phyloP scores from a whole-genome alignment of 306 rosid genomes.

The Sphenostylis stenocarpa region DNA sequence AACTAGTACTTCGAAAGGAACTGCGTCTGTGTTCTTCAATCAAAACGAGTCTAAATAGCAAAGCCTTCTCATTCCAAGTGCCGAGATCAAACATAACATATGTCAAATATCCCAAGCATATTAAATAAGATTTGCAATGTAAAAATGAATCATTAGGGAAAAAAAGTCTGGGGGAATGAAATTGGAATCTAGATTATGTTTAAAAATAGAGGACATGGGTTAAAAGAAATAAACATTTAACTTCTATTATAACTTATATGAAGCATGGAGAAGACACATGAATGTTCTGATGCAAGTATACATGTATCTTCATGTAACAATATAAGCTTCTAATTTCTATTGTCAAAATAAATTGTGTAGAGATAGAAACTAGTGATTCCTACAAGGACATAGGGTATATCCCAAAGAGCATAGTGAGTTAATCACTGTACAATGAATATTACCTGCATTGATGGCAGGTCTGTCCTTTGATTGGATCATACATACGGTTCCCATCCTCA shows the following conservation, averaged over 20 bases:
- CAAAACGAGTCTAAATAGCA: neutral
- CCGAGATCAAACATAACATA: neutral
- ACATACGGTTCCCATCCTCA: conserved; percentile 59
- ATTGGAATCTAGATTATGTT: neutral
- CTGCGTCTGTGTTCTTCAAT: conserved; percentile 10
- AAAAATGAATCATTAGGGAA: neutral
- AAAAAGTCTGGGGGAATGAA: neutral
- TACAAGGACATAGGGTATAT: neutral
- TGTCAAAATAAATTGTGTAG: neutral
- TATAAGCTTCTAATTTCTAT: neutral
- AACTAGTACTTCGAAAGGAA: neutral
- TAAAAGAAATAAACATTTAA: neutral
- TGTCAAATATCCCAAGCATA: neutral
- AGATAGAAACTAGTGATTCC: conserved; percentile 9
- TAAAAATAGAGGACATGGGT: neutral
- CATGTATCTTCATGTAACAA: conserved; percentile 20
- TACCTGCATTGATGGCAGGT: conserved; percentile 91
- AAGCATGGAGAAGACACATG: neutral
- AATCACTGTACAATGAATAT: neutral
- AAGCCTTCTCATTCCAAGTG: neutral
- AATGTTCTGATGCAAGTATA: neutral
- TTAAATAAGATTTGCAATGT: neutral
- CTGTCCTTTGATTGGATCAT: conserved; percentile 61
- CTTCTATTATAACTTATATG: neutral
- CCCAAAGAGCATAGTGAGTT: neutral